Percentiles rank a stretch among this genome's conserved stretches.
These are phyloP conservation scores for Saturnispora sanitii DNA, from an alignment of 805 yeast species.

Conservation along the genomic window DNA sequence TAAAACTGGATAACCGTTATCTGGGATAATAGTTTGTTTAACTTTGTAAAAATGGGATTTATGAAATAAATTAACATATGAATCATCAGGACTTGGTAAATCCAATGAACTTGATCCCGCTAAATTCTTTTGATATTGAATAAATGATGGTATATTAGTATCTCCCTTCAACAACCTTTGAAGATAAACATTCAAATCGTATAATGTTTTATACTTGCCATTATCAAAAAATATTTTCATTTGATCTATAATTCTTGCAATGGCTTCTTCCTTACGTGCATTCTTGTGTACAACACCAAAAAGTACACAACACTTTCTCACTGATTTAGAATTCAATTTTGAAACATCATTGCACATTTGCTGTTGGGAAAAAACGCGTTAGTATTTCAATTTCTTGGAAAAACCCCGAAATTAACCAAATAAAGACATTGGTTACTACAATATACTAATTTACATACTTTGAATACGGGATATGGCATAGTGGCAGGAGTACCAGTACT, in stretches of 20 bases:
- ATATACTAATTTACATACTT: no score
- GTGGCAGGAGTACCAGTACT: no score
- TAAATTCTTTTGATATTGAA: no score
- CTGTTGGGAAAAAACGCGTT: neutral
- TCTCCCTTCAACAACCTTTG: no score
- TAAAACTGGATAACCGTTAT: constrained; percentile 23
- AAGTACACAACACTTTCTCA: neutral
- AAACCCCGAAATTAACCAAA: no score
- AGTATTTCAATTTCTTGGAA: no score
- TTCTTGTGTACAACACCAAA: neutral
- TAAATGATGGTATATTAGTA: no score
- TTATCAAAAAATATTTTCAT: neutral
- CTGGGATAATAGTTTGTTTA: constrained; percentile 34
- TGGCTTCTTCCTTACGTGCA: neutral
- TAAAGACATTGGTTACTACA: no score
- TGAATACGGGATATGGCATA: neutral
- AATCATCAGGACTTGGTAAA: constrained; percentile 14
- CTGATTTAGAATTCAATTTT: neutral
- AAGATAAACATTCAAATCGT: no score
- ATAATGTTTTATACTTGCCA: neutral
- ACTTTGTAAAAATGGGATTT: constrained; percentile 48
- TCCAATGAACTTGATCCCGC: no score
- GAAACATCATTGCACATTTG: neutral
- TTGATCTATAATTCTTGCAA: neutral
- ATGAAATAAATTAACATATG: constrained; percentile 32